Evolutionary conservation across 371 early-diverging fungal genomes (phyloP).

Genomic region (Sporodiniella umbellata): DNA sequence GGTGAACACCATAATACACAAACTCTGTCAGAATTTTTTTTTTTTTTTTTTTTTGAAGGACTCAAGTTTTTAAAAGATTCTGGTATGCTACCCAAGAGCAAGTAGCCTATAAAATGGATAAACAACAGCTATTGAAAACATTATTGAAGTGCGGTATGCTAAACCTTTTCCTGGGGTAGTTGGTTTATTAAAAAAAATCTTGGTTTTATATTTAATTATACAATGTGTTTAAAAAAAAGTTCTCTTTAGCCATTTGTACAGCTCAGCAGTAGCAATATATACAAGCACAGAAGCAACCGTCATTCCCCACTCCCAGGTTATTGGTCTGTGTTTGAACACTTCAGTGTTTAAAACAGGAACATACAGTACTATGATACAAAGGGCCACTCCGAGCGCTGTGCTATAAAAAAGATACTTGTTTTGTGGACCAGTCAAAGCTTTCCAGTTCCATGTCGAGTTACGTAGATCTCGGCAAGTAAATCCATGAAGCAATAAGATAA

Average conservation of each 20-base stretch:
- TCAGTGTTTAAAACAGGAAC: constrained; percentile 65
- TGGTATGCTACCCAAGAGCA: too few species aligned
- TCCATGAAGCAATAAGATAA: constrained; percentile 65
- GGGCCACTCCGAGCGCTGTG: constrained; percentile 47
- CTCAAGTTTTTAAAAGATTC: too few species aligned
- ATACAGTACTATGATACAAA: constrained; percentile 63
- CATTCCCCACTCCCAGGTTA: constrained; percentile 78
- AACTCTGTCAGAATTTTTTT: too few species aligned
- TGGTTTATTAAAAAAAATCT: too few species aligned
- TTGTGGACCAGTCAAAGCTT: constrained; percentile 37
- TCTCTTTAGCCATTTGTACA: constrained; percentile 47
- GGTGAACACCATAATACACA: too few species aligned
- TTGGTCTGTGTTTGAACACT: constrained; percentile 65
- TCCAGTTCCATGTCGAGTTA: constrained; percentile 51
- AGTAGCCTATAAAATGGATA: too few species aligned
- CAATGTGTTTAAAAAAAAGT: constrained; percentile 15
- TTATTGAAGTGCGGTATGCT: too few species aligned
- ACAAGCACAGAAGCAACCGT: constrained; percentile 56
- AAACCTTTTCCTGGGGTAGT: too few species aligned
- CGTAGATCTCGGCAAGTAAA: constrained; percentile 73
- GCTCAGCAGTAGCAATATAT: constrained; percentile 58
- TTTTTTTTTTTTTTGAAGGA: too few species aligned
- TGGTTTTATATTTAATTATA: too few species aligned
- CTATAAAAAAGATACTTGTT: constrained; percentile 61
- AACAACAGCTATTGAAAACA: too few species aligned